These are phyloP conservation scores for Penicillium griseofulvum DNA, from an alignment of 2,329 filamentous ascomycete species.

Conservation along the genomic window DNA sequence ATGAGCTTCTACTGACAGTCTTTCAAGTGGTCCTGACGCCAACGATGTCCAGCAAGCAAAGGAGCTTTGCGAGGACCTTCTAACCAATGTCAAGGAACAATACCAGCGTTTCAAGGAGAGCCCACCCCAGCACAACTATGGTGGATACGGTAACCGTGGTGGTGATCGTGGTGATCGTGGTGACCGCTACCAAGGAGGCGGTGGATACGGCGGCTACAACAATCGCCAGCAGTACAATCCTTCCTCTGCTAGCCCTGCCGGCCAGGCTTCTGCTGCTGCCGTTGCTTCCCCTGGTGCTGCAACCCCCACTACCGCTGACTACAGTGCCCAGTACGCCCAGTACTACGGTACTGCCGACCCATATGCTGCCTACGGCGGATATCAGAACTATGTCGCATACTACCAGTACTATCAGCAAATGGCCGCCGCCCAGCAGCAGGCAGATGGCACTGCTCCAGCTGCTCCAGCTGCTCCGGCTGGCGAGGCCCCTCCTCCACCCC, in stretches of 20 bases:
- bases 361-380: slow-evolving; percentile 88
- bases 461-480: slow-evolving; percentile 58
- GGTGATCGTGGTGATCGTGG: slow-evolving; percentile 25
- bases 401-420: slow-evolving; percentile 72
- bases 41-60: slow-evolving; percentile 84
- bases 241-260: slow-evolving; percentile 44
- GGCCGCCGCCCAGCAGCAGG: slow-evolving; percentile 43
- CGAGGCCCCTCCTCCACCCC: slow-evolving; percentile 61
- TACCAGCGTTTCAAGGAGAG: slow-evolving; percentile 89
- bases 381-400: slow-evolving; percentile 64
- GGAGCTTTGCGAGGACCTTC: slow-evolving; percentile 81
- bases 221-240: slow-evolving; percentile 33
- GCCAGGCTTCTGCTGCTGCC: slow-evolving; percentile 41
- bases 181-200: slow-evolving; percentile 13
- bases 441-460: slow-evolving; percentile 53
- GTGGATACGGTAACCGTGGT: slow-evolving; percentile 49
- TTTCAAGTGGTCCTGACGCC: slow-evolving; percentile 73
- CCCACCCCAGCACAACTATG: slow-evolving; percentile 64
- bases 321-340: slow-evolving; percentile 77
- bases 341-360: slow-evolving; percentile 78
- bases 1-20: slow-evolving; percentile 5
- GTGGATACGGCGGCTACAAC: slow-evolving; percentile 34
- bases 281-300: slow-evolving; percentile 23
- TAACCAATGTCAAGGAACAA: slow-evolving; percentile 80
- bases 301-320: slow-evolving; percentile 56